Conservation (phyloP, 345 rosid genomes). For the Brassica incana region DNA sequence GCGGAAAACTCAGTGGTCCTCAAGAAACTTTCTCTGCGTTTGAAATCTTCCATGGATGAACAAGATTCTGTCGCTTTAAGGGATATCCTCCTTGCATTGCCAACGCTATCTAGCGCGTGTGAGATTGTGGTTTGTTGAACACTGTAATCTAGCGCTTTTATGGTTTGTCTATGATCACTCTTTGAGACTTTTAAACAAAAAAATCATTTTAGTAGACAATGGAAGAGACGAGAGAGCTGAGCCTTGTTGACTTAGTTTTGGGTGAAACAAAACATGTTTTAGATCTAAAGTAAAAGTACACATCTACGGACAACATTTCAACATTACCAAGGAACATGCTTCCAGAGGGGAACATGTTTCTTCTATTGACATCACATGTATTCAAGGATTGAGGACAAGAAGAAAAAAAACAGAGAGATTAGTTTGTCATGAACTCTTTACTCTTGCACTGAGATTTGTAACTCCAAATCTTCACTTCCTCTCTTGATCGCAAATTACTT, state of each 20-base stretch:
- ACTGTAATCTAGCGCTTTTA: neutral
- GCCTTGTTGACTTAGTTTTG: neutral
- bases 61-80: neutral
- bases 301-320: neutral
- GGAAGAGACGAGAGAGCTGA: too few relatives aligned
- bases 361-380: neutral
- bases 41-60: neutral
- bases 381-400: constrained; percentile 1
- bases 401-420: neutral
- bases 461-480: constrained; percentile 57
- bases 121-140: neutral
- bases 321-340: neutral
- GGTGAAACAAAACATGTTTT: neutral
- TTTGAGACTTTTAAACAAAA: too few relatives aligned
- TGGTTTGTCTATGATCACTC: neutral
- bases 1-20: neutral
- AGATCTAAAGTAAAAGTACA: neutral
- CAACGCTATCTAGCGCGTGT: neutral
- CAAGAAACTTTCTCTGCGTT: constrained; percentile 10
- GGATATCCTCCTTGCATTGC: neutral
- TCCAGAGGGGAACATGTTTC: neutral
- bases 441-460: constrained; percentile 70
- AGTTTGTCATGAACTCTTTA: constrained; percentile 44
- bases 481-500: constrained; percentile 55
- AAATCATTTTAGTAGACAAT: too few relatives aligned